Conservation (phyloP, 2,329 filamentous ascomycete genomes). For the Metarhizium guizhouense region DNA sequence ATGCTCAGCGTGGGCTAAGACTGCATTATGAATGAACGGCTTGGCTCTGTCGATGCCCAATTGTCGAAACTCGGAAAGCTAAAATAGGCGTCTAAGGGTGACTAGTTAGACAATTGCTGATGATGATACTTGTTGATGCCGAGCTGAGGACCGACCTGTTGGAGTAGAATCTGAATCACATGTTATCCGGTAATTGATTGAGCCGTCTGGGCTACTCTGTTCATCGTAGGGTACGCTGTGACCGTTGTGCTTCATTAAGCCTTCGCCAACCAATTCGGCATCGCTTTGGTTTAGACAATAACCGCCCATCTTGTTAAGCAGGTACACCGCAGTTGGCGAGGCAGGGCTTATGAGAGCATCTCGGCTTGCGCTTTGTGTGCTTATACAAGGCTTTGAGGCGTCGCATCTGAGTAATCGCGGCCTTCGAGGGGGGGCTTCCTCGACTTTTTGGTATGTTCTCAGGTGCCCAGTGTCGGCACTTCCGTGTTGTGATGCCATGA, state of each 20-base stretch:
- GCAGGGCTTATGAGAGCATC: not conserved
- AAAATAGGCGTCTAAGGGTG: slow-evolving; percentile 44
- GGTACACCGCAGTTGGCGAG: not conserved
- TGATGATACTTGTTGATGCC: not conserved
- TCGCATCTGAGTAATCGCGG: not conserved
- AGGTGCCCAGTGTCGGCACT: not conserved
- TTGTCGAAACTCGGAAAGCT: slow-evolving; percentile 68
- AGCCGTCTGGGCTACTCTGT: not conserved
- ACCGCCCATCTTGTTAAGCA: not conserved
- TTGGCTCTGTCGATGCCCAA: slow-evolving; percentile 27
- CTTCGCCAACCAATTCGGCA: not conserved
- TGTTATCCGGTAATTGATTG: not conserved
- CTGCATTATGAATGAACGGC: slow-evolving; percentile 1
- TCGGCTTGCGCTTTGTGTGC: not conserved
- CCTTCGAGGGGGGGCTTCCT: not conserved
- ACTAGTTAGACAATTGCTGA: not conserved
- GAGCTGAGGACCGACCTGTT: slow-evolving; percentile 16
- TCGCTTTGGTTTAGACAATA: not conserved
- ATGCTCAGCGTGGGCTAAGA: not conserved
- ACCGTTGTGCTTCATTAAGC: not conserved
- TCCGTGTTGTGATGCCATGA: not conserved
- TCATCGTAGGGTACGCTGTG: not conserved
- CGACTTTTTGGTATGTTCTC: not conserved
- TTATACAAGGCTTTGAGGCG: not conserved
- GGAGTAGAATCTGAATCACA: not conserved